Evolutionary conservation across 345 rosid species (phyloP), one percentile per base, ranked within the genome.

Genomic region (Moricandia arvensis): DNA sequence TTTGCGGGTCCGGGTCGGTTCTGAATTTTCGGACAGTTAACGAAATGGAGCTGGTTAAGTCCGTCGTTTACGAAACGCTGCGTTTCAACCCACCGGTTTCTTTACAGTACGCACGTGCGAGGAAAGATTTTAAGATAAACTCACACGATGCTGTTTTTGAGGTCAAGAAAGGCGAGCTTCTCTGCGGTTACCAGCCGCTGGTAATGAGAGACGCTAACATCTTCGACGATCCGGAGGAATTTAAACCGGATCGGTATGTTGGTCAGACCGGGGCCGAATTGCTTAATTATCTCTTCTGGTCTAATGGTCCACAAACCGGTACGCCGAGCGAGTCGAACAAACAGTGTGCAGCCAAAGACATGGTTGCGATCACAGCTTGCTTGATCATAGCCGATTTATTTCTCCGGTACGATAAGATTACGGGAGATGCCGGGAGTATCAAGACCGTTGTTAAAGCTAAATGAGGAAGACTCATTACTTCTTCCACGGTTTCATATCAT

Each of bases 281-380:
- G 33, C 84, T 89, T 74, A 64, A 34, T 70, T 85, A 86, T 85
- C 80, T 91, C 58, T 91, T 66, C 63, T 89, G 97, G 98, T 91
- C 97, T 1, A 93, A 91, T 15, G 97, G 98, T 8, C 96, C 94
- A 0, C 96, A 93, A 80, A 87, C 89, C n/a, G 89, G 86, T 55
- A 63, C 89, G 1, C 91, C 97, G 0, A 84, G 43, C 27, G 83
- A 29, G 70, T 62, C 86, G 34, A 93, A 93, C 68, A 93, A 93
- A 69, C 98, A 93, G 69, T 93, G 98, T 75, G 85, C 90, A 1
- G 98, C 59, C 0, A 93, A 93, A 80, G 97, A 93, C 51, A 73
- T 63, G 4, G 98, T 89, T 59, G 49, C 90, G 0, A 74, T 79
- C 34, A 87, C 90, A 0, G 87, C 91, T 0, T 51, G 79, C 5